A percentile compares a stretch with the other conserved stretches of the same genome.
Conservation (phyloP, 2,329 filamentous ascomycete genomes). For the Epichloe hybrida region DNA sequence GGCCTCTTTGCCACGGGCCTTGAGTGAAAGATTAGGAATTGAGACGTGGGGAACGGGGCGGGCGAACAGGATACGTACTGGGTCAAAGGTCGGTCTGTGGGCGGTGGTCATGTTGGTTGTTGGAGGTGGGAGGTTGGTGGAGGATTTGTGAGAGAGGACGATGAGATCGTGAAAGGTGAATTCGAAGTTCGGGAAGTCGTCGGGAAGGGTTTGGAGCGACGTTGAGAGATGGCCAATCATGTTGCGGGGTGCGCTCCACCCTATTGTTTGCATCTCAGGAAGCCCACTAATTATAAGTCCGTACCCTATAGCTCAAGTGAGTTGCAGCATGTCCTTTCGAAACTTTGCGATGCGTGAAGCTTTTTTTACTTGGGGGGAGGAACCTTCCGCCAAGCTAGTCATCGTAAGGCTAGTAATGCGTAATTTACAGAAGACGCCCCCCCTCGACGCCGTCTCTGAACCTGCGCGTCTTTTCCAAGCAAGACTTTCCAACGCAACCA, state of each 20-base stretch:
- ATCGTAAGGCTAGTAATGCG: neutral
- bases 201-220: neutral
- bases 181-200: neutral
- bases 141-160: neutral
- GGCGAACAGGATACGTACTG: slow-evolving; percentile 38
- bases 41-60: neutral
- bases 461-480: neutral
- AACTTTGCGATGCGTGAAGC: no score
- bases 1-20: slow-evolving; percentile 90
- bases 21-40: slow-evolving; percentile 14
- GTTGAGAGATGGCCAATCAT: neutral
- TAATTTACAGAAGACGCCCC: neutral
- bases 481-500: no score
- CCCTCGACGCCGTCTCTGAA: neutral
- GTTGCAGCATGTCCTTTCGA: no score
- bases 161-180: slow-evolving; percentile 1
- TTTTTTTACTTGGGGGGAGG: no score
- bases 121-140: slow-evolving; percentile 2
- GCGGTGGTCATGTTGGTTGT: slow-evolving; percentile 45
- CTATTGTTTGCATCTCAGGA: neutral
- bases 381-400: no score
- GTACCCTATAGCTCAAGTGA: no score
- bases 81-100: slow-evolving; percentile 89
- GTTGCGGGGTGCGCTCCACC: neutral
- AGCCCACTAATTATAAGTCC: neutral